Evolutionary conservation across 2,329 filamentous ascomycete species (phyloP), one percentile per base, ranked within the genome.

Genomic region (Lecanosticta acicola): DNA sequence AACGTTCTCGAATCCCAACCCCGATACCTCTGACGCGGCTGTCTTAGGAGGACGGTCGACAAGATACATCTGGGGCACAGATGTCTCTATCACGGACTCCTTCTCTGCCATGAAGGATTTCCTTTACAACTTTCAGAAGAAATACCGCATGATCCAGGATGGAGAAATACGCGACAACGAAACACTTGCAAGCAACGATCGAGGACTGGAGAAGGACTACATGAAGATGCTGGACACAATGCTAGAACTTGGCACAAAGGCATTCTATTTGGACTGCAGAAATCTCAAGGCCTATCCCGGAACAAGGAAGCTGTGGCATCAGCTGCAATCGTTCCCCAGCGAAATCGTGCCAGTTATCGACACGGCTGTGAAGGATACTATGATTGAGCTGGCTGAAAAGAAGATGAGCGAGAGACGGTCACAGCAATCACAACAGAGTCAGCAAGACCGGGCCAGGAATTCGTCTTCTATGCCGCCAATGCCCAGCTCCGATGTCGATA

Each of bases 331-430:
- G 11, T 98, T 96, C 62, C 93, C 93, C 0, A 89, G 93, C 62
- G 93, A 98, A 75, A 90, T 98, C 43, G 85, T 98, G 36, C 90
- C 91, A 2, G 77, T 97, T 38, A 95, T 98, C 85, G 94, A 98
- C 76, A 87, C 94, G 66, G 83, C 83, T 4, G 80, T 96, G 41
- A 94, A 95, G 63, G 91, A 98, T 68, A 76, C 88, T 43, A 94
- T 97, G 84, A 80, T 93, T 18, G 90, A 95, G 62, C 72, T 97
- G 40, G 89, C 91, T 0, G 80, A 86, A 51, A 83, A 84, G 49
- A 85, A 94, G 59, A 87, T 85, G 75, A 74, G 83, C 26, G 80
- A 80, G 49, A 76, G 84, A 62, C 68, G 71, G 48, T 55, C 68
- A 48, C 57, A 58, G 20, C 56, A 61, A 41, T 55, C 54, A 11